A percentile compares a stretch with the other conserved stretches of the same genome.
Conservation (phyloP, 1,139 yeast genomes). For the Meyerozyma athensensis region DNA sequence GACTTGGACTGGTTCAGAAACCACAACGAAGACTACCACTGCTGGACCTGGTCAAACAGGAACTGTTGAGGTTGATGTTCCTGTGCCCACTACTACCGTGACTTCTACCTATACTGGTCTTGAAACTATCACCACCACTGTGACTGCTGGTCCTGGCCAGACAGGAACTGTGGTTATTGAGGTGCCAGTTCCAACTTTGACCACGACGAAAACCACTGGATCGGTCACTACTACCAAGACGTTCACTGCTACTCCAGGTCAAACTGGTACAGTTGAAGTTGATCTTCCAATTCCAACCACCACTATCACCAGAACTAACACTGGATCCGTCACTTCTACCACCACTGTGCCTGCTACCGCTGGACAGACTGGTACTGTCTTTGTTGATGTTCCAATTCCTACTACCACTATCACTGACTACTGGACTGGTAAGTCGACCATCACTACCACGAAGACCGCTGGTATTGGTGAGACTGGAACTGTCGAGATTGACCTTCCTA, state of each 20-base stretch:
- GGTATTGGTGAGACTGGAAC: constrained; percentile 3
- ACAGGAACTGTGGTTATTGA: constrained; percentile 9
- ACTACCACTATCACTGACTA: constrained; percentile 3
- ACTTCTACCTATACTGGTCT: constrained; percentile 9
- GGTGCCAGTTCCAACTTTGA: constrained; percentile 7
- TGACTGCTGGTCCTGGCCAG: constrained; percentile 8
- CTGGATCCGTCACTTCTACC: constrained; percentile 4
- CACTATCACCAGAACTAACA: background rate
- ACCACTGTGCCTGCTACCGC: constrained; percentile 1
- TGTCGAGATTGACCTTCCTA: constrained; percentile 2
- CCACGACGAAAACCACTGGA: constrained; percentile 7
- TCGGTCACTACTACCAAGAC: constrained; percentile 6
- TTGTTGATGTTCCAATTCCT: constrained; percentile 4
- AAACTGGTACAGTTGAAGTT: constrained; percentile 5
- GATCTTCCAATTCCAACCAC: constrained; percentile 6
- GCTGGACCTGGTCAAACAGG: constrained; percentile 7
- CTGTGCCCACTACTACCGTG: constrained; percentile 12
- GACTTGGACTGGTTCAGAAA: background rate
- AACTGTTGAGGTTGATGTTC: constrained; percentile 13
- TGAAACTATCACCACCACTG: constrained; percentile 6
- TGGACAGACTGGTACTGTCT: constrained; percentile 6
- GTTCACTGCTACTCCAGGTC: constrained; percentile 8
- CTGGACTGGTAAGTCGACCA: constrained; percentile 5
- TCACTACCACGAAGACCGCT: constrained; percentile 5
- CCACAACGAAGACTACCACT: background rate